Base-by-base conservation (phyloP, 108 stramenopile species). In the Asterionellopsis glacialis region DNA sequence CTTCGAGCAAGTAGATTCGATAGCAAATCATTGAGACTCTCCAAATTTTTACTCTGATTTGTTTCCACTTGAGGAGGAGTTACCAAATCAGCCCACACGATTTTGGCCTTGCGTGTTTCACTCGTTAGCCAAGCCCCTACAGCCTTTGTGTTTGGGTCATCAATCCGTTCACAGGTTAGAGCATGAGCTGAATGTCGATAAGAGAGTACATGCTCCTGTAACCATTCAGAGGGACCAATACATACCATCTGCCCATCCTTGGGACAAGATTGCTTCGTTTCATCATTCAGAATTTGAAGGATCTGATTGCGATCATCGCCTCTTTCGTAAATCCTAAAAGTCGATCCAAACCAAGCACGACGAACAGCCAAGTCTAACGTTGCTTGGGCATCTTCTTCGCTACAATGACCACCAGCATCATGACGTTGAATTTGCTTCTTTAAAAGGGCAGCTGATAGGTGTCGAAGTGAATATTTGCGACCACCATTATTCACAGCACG, bases 351-450 rank as follows among this genome's bases (percentile, higher is more conserved):
- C 41, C 74, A 53, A 27, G 85, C 91, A 48, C 87, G 61, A n/a
- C 74, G 78, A 38, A 84, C 25, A 0, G 91, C 91, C 0, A 92
- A 59, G 45, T 85, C 57, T n/a, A 92, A 70, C 6, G 81, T 50
- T 12, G 87, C 83, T 45, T 64, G 59, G 1, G 91, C 91, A 69
- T 92, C 91, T 60, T 92, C 85, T 26, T 73, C 72, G 50, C 86
- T 88, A 61, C 91, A 92, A 63, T 92, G 91, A 43, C 82, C 78
- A 22, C 21, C 22, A 33, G 33, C 33, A 5, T 7, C 33, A 12
- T 70, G 48, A 0, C 49, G 45, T 63, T 92, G 91, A 49, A 92
- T 92, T 41, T 80, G 61, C 54, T 59, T 70, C 24, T 85, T 73
- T 11, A 92, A 53, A 16, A 92, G 57, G 0, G 63, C 58, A 25